A percentile compares a stretch with the other conserved stretches of the same genome.
These are phyloP conservation scores for Pelargonium myrrhifolium DNA, from an alignment of 441 rosid species.

Conservation along the genomic window DNA sequence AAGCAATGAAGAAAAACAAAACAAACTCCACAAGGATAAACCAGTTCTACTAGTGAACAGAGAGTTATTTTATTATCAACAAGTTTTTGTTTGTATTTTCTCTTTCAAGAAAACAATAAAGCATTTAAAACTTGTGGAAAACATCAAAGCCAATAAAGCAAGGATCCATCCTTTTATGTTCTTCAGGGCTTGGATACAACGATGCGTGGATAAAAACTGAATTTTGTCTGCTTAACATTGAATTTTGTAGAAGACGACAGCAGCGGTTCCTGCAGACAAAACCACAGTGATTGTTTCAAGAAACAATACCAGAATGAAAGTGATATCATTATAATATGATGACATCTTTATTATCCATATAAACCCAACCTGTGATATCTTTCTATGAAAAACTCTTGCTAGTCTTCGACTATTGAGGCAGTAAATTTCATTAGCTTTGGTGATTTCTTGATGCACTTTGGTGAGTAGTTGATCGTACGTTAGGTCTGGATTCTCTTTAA, in stretches of 20 bases:
- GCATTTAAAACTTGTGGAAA: too few species aligned
- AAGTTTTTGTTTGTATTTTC: too few species aligned
- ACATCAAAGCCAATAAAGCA: too few species aligned
- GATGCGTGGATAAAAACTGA: not conserved
- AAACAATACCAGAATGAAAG: not conserved
- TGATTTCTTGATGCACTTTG: not conserved
- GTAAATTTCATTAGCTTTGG: not conserved
- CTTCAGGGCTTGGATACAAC: not conserved
- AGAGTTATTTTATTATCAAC: too few species aligned
- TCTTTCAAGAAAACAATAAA: too few species aligned
- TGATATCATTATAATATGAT: not conserved
- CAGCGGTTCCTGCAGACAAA: not conserved
- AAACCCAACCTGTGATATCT: not conserved
- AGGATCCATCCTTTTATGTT: not conserved
- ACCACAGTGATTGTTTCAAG: not conserved
- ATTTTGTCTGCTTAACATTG: not conserved
- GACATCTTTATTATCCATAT: not conserved
- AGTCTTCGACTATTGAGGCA: conserved; percentile 4
- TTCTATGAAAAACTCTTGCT: not conserved
- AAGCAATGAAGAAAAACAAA: too few species aligned
- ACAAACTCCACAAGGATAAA: too few species aligned
- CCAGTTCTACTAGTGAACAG: too few species aligned
- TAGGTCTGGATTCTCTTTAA: not conserved
- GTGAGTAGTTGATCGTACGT: conserved; percentile 1
- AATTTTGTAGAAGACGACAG: not conserved